Conservation (phyloP, 352 stramenopile species). For the Phytophthora meadii region DNA sequence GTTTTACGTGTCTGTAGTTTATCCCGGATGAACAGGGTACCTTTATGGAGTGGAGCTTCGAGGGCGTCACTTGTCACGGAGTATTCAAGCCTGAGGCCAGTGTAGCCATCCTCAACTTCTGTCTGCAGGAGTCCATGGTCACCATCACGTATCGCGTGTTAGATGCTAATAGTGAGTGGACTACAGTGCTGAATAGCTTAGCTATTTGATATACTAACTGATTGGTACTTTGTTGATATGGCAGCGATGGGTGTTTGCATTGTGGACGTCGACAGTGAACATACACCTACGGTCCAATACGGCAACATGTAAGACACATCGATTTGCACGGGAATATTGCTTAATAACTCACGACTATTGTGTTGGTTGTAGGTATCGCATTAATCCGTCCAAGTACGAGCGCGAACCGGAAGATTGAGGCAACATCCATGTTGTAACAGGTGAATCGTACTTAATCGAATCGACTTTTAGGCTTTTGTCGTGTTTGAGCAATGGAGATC, state of each 20-base stretch:
- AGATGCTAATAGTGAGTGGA: constrained; percentile 74
- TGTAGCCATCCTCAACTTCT: constrained; percentile 88
- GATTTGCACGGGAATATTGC: neutral
- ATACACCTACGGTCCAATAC: constrained; percentile 84
- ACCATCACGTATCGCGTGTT: constrained; percentile 86
- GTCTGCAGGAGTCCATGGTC: constrained; percentile 83
- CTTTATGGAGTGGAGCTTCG: constrained; percentile 90
- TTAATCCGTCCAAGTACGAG: constrained; percentile 77
- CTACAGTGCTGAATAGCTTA: neutral
- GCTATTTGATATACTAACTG: neutral
- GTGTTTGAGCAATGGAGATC: constrained; percentile 22
- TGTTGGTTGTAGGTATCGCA: constrained; percentile 65
- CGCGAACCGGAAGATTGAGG: constrained; percentile 51
- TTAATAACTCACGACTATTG: constrained; percentile 2
- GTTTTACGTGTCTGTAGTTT: constrained; percentile 47
- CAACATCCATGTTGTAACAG: neutral
- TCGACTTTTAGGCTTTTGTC: constrained; percentile 15
- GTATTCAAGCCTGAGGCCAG: constrained; percentile 84
- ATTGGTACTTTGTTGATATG: constrained; percentile 5
- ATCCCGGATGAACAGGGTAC: constrained; percentile 80
- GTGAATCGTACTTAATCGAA: constrained; percentile 36
- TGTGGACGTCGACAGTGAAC: constrained; percentile 84
- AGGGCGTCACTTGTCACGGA: constrained; percentile 83
- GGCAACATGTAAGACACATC: constrained; percentile 73
- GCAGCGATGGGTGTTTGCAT: constrained; percentile 86